These are phyloP conservation scores for Thermomucor indicae-seudaticae DNA, from an alignment of 371 early-diverging fungal species.

Conservation along the genomic window DNA sequence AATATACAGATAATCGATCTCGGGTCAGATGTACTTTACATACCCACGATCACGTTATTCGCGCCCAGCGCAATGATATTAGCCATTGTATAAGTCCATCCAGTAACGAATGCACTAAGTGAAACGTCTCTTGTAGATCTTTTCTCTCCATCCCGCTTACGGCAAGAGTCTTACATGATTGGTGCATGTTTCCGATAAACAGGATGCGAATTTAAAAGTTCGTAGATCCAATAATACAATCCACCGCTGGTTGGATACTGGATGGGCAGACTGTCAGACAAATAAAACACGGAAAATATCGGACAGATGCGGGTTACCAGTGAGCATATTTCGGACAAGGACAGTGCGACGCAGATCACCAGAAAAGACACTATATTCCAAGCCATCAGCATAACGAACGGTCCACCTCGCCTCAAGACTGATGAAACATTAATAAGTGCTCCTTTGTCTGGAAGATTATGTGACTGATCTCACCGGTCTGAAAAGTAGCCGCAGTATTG, in stretches of 20 bases:
- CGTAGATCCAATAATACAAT: conserved; percentile 59
- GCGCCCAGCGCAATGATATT: conserved; percentile 37
- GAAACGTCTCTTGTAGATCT: neutral
- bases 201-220: conserved; percentile 20
- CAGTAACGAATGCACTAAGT: conserved; percentile 37
- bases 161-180: conserved; percentile 23
- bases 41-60: conserved; percentile 42
- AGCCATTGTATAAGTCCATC: conserved; percentile 39
- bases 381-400: conserved; percentile 32
- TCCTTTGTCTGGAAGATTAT: neutral
- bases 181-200: conserved; percentile 16
- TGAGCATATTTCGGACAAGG: conserved; percentile 72
- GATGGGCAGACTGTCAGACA: neutral
- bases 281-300: neutral
- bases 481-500: conserved; percentile 42
- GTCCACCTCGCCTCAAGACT: conserved; percentile 42
- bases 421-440: neutral
- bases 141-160: neutral
- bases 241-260: conserved; percentile 66
- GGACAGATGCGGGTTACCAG: conserved; percentile 15
- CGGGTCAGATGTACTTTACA: neutral
- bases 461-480: conserved; percentile 18
- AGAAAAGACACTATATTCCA: conserved; percentile 65
- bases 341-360: conserved; percentile 57
- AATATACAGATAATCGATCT: neutral